Evolutionary conservation across 257 asterid genomes (phyloP).

Genomic region (Parsonsia alboflavescens): DNA sequence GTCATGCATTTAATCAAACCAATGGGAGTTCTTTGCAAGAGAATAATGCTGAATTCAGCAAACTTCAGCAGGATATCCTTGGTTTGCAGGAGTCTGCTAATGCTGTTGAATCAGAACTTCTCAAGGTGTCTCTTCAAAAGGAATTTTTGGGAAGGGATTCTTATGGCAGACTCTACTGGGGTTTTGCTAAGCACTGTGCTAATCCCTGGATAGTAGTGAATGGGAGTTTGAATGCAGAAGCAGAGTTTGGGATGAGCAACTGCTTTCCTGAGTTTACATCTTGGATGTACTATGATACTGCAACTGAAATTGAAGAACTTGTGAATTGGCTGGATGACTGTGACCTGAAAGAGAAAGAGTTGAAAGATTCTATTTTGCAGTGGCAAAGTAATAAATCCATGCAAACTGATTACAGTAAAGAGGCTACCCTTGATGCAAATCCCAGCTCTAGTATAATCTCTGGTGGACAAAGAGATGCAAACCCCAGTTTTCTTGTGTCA

Average conservation of each 20-base stretch:
- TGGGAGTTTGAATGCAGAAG: conserved; percentile 19
- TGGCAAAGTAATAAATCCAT: conserved; percentile 45
- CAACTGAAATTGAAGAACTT: conserved; percentile 55
- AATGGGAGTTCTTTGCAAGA: conserved; percentile 37
- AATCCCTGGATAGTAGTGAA: conserved; percentile 63
- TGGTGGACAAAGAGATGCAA: conserved; percentile 21
- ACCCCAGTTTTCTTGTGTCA: conserved; percentile 41
- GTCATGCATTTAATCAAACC: conserved; percentile 23
- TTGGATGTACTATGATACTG: conserved; percentile 73
- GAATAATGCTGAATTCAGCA: conserved; percentile 32
- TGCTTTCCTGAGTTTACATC: conserved; percentile 47
- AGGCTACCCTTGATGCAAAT: conserved; percentile 29
- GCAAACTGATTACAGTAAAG: conserved; percentile 34
- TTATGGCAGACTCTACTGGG: conserved; percentile 83
- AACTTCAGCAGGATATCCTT: conserved; percentile 45
- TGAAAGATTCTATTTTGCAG: conserved; percentile 65
- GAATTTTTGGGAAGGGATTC: conserved; percentile 86
- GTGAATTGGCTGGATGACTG: conserved; percentile 70
- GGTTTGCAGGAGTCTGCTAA: conserved; percentile 53
- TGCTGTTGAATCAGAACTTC: conserved; percentile 54
- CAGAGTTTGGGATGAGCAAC: conserved; percentile 35
- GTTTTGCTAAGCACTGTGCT: conserved; percentile 42
- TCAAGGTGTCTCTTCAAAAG: conserved; percentile 57
- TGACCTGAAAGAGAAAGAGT: conserved; percentile 62
- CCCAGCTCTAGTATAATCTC: conserved; percentile 16